Evolutionary conservation across 371 early-diverging fungal species (phyloP).

Genomic region (Choanephora cucurbitarum): DNA sequence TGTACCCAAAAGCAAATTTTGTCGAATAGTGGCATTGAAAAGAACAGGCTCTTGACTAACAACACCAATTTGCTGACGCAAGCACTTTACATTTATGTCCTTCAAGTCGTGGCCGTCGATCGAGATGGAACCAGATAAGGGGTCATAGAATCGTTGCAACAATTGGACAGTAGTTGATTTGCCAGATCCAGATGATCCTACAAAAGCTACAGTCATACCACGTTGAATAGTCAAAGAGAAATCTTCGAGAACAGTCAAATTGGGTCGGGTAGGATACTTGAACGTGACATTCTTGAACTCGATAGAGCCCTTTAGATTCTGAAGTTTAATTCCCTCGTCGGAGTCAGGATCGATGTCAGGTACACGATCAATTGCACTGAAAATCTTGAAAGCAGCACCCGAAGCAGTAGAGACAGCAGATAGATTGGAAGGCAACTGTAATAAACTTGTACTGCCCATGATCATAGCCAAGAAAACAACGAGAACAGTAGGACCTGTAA

Average conservation of each 20-base stretch:
- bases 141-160: slow-evolving; percentile 68
- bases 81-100: slow-evolving; percentile 53
- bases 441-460: slow-evolving; percentile 51
- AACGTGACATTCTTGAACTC: slow-evolving; percentile 69
- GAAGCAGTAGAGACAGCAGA: slow-evolving; percentile 59
- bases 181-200: slow-evolving; percentile 64
- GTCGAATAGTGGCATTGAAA: slow-evolving; percentile 69
- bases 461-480: slow-evolving; percentile 71
- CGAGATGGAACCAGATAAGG: slow-evolving; percentile 48
- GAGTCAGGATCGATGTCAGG: slow-evolving; percentile 63
- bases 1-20: slow-evolving; percentile 67
- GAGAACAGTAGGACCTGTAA: slow-evolving; percentile 55
- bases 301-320: slow-evolving; percentile 41
- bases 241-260: slow-evolving; percentile 51
- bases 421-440: slow-evolving; percentile 57
- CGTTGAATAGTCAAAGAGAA: slow-evolving; percentile 62
- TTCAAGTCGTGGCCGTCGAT: slow-evolving; percentile 57
- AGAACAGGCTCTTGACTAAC: slow-evolving; percentile 75
- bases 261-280: slow-evolving; percentile 62
- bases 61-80: slow-evolving; percentile 62
- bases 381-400: slow-evolving; percentile 69
- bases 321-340: slow-evolving; percentile 39
- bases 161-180: slow-evolving; percentile 69
- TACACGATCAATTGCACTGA: slow-evolving; percentile 73
- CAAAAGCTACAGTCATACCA: slow-evolving; percentile 64